A percentile compares a stretch with the other conserved stretches of the same genome.
phyloP scores from a whole-genome alignment of 495 filamentous ascomycete species.

The Achaetomiella virescens region DNA sequence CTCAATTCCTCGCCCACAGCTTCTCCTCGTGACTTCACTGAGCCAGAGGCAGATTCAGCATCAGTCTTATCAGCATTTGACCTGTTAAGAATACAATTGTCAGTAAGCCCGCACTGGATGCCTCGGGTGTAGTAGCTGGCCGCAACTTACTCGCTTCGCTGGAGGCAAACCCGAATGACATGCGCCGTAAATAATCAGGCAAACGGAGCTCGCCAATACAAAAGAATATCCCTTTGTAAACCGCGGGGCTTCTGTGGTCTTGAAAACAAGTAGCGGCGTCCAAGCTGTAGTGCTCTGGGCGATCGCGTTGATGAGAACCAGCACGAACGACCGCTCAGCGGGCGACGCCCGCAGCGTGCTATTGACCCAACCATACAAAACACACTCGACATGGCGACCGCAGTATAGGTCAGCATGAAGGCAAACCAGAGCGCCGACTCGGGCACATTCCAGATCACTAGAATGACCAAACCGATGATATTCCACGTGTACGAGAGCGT shows the following conservation, averaged over 20 bases:
- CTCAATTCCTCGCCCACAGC: too few relatives aligned
- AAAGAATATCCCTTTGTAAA: conserved; percentile 47
- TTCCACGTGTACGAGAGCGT: conserved; percentile 28
- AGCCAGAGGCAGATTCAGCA: too few relatives aligned
- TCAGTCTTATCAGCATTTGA: too few relatives aligned
- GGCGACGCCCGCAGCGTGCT: conserved; percentile 23
- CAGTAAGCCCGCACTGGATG: too few relatives aligned
- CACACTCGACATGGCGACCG: conserved; percentile 31
- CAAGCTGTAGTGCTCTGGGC: conserved; percentile 32
- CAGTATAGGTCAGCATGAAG: conserved; percentile 31
- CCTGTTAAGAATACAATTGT: too few relatives aligned
- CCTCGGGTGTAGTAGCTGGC: too few relatives aligned
- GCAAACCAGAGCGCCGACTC: conserved; percentile 45
- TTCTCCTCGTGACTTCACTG: too few relatives aligned
- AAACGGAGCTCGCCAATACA: conserved; percentile 41
- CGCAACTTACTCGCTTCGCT: conserved; percentile 26
- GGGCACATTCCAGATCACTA: conserved; percentile 40
- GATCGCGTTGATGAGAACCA: conserved; percentile 28
- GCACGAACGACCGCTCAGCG: conserved; percentile 26
- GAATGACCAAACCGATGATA: conserved; percentile 27
- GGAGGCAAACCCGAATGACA: conserved; percentile 26
- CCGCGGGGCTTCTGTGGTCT: conserved; percentile 29
- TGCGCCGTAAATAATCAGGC: conserved; percentile 38
- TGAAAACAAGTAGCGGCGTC: conserved; percentile 39
- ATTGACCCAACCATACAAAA: conserved; percentile 34